These are phyloP conservation scores for Tylopilus subfusipes DNA, from an alignment of 768 basidiomycete species.

Conservation along the genomic window DNA sequence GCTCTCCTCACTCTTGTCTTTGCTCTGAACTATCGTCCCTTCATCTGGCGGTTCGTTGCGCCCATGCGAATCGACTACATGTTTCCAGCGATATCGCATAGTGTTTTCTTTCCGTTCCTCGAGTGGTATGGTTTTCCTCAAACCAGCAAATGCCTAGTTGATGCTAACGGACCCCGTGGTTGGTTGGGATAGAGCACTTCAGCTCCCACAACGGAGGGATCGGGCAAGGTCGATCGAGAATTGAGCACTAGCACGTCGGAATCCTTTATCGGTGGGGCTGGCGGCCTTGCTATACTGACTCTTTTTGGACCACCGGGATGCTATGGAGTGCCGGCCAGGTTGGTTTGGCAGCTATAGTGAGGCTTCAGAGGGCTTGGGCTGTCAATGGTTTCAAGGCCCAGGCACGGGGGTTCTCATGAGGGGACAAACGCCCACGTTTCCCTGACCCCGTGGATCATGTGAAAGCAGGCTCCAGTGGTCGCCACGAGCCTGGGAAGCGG, in stretches of 20 bases:
- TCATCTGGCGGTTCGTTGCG: slow-evolving; percentile 10
- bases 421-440: not conserved
- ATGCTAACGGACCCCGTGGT: not conserved
- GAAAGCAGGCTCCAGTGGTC: not conserved
- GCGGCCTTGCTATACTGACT: slow-evolving; percentile 12
- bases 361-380: not conserved
- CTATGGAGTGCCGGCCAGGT: slow-evolving; percentile 7
- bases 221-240: slow-evolving; percentile 12
- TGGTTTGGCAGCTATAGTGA: not conserved
- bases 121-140: slow-evolving; percentile 7
- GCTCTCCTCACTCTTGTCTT: slow-evolving; percentile 4
- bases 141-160: slow-evolving; percentile 15
- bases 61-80: slow-evolving; percentile 17
- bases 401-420: not conserved
- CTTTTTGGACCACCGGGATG: slow-evolving; percentile 8
- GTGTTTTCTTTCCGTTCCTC: not conserved
- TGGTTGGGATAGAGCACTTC: slow-evolving; percentile 17
- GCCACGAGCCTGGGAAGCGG: not conserved
- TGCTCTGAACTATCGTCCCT: slow-evolving; percentile 7
- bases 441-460: not conserved
- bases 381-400: not conserved
- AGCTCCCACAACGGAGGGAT: not conserved
- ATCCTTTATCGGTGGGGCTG: slow-evolving; percentile 12
- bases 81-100: slow-evolving; percentile 15
- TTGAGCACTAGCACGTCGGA: slow-evolving; percentile 21